phyloP scores from a whole-genome alignment of 2,329 filamentous ascomycete genomes.

The Fusarium scirpi region DNA sequence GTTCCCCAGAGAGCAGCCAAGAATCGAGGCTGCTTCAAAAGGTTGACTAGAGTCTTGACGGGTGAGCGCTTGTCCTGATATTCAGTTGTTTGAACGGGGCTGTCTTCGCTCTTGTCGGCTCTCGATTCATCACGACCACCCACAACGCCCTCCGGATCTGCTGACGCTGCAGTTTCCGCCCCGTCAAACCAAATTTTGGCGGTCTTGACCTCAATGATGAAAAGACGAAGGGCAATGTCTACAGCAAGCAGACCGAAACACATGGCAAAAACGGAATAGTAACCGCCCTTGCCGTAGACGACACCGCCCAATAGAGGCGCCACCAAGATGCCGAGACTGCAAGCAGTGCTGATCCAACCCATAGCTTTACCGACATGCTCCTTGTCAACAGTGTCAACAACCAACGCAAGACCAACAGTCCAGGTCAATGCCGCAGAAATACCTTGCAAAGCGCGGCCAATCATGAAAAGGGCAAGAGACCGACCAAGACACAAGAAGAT shows the following conservation, averaged over 20 bases:
- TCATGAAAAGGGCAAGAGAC: slow-evolving; percentile 50
- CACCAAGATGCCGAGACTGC: slow-evolving; percentile 50
- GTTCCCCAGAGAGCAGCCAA: slow-evolving; percentile 52
- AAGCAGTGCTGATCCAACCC: slow-evolving; percentile 52
- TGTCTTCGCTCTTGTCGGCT: not conserved
- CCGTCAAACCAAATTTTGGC: slow-evolving; percentile 47
- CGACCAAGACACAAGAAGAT: slow-evolving; percentile 49
- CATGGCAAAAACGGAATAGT: slow-evolving; percentile 53
- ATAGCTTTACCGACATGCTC: slow-evolving; percentile 50
- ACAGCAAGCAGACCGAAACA: slow-evolving; percentile 52
- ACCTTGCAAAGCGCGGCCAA: slow-evolving; percentile 51
- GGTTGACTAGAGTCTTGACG: slow-evolving; percentile 40
- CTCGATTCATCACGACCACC: not conserved
- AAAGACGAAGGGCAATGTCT: slow-evolving; percentile 50
- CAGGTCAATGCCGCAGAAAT: slow-evolving; percentile 52
- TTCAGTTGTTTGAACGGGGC: not conserved
- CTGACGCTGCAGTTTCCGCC: not conserved
- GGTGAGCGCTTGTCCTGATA: slow-evolving; percentile 28
- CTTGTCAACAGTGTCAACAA: slow-evolving; percentile 51
- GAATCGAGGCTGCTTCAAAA: slow-evolving; percentile 51
- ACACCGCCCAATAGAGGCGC: slow-evolving; percentile 52
- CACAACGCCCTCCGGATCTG: slow-evolving; percentile 5
- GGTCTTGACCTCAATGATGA: slow-evolving; percentile 51
- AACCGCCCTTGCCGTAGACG: slow-evolving; percentile 50
- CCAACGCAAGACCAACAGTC: slow-evolving; percentile 53